Evolutionary conservation across 805 yeast genomes (phyloP), one percentile per base, ranked within the genome.

Genomic region (Wickerhamomyces tratensis): DNA sequence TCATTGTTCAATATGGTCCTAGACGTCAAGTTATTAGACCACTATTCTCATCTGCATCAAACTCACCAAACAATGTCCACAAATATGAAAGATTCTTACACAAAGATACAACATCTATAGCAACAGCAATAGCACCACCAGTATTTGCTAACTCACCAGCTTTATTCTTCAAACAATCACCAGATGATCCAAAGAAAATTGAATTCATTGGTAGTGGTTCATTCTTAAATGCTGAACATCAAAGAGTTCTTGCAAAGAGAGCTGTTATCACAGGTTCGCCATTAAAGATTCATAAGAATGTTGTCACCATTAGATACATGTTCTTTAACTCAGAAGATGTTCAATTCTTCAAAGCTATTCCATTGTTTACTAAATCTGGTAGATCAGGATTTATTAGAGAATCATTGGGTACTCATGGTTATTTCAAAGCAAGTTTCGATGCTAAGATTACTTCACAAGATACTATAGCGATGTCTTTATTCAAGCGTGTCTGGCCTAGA

Each of bases 371-470:
- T 36, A 87, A 86, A 61, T 74, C 81, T 54, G 99, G 98, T 40
- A 79, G 97, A 62, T 73, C 88, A 20, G 99, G 99, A 43, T 84
- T 84, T 62, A 91, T 94, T 60, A 91, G 86, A 64, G 97, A 91
- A 61, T 77, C 89, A 58, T 72, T 93, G 68, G 99, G 99, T 66
- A 93, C 98, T 2, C 98, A 93, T 61, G 99, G 99, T 49, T 87
- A 91, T 69, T 89, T 83, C 76, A 93, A 93, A 67, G 96, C 97
- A 25, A 83, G 85, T 8, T 93, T 93, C 55, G 97, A 93, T 59
- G 91, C 89, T 45, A 86, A 82, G 56, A 68, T 94, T 54, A 79
- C 84, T 41, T 83, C 96, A 0, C 97, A 89, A 65, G 99, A 93
- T 63, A 80, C 86, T 12, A 79, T 93, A 39, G 97, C 87, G 25